phyloP scores from a whole-genome alignment of 202 grass and related monocot species.

The Panicum virgatum region DNA sequence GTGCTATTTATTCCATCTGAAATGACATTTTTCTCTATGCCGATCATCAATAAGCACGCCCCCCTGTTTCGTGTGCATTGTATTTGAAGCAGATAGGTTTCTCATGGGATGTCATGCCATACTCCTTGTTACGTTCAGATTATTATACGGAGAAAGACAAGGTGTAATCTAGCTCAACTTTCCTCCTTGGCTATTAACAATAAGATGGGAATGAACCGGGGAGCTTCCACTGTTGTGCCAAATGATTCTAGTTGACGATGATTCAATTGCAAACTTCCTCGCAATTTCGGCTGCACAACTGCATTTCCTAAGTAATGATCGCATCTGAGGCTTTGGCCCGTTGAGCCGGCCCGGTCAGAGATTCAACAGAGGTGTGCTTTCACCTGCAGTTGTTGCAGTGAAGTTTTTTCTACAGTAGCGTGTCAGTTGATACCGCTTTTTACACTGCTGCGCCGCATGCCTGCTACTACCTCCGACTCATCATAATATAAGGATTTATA shows the following conservation, averaged over 20 bases:
- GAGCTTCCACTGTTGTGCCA: slow-evolving; percentile 30
- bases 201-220: slow-evolving; percentile 8
- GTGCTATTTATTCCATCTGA: slow-evolving; percentile 40
- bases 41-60: slow-evolving; percentile 30
- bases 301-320: too few species aligned
- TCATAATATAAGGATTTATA: too few species aligned
- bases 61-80: slow-evolving; percentile 22
- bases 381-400: not conserved
- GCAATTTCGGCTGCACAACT: too few species aligned
- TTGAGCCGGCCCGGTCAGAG: not conserved
- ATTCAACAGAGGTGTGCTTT: slow-evolving; percentile 1
- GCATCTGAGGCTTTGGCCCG: too few species aligned
- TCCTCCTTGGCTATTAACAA: slow-evolving; percentile 11
- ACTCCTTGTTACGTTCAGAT: slow-evolving; percentile 14
- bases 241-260: not conserved
- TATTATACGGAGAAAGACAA: slow-evolving; percentile 16
- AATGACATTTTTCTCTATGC: slow-evolving; percentile 24
- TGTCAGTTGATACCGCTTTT: slow-evolving; percentile 10
- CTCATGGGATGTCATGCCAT: slow-evolving; percentile 28
- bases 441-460: slow-evolving; percentile 12
- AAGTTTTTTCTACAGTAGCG: not conserved
- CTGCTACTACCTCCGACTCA: too few species aligned
- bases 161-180: slow-evolving; percentile 14
- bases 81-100: slow-evolving; percentile 41
- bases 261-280: slow-evolving; percentile 4